phyloP scores from a whole-genome alignment of 2,329 filamentous ascomycete species.

The Aspergillus sp. region DNA sequence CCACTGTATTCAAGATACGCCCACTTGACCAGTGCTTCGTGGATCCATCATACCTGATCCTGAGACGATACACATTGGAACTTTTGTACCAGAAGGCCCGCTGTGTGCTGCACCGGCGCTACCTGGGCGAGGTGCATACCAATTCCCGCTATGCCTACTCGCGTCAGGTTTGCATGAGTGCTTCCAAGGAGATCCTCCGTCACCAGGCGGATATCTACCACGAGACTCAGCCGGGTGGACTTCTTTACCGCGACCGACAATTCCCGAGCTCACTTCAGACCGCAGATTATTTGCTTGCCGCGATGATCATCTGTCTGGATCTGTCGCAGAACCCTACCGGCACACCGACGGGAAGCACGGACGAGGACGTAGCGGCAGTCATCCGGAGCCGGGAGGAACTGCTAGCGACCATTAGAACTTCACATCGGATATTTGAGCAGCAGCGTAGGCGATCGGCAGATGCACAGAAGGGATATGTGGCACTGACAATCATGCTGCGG shows the following conservation, averaged over 20 bases:
- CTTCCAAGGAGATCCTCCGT: constrained; percentile 52
- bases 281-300: constrained; percentile 64
- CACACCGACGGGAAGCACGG: constrained; percentile 2
- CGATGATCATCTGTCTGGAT: constrained; percentile 61
- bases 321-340: constrained; percentile 26
- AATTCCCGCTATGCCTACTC: constrained; percentile 46
- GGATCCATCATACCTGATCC: constrained; percentile 54
- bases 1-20: constrained; percentile 25
- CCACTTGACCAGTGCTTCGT: constrained; percentile 45
- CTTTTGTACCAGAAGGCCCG: constrained; percentile 55
- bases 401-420: constrained; percentile 27
- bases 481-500: constrained; percentile 33
- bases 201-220: constrained; percentile 54
- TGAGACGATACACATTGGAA: constrained; percentile 55
- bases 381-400: constrained; percentile 27
- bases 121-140: constrained; percentile 44
- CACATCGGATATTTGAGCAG: constrained; percentile 32
- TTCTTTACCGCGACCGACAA: constrained; percentile 57
- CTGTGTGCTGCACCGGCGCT: constrained; percentile 57
- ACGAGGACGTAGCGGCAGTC: constrained; percentile 15
- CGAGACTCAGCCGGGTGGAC: constrained; percentile 57
- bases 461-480: constrained; percentile 31
- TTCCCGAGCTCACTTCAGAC: constrained; percentile 60
- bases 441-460: constrained; percentile 27
- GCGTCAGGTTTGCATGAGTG: constrained; percentile 49